phyloP scores from a whole-genome alignment of 2,329 filamentous ascomycete genomes.

The Westerdykella ornata region DNA sequence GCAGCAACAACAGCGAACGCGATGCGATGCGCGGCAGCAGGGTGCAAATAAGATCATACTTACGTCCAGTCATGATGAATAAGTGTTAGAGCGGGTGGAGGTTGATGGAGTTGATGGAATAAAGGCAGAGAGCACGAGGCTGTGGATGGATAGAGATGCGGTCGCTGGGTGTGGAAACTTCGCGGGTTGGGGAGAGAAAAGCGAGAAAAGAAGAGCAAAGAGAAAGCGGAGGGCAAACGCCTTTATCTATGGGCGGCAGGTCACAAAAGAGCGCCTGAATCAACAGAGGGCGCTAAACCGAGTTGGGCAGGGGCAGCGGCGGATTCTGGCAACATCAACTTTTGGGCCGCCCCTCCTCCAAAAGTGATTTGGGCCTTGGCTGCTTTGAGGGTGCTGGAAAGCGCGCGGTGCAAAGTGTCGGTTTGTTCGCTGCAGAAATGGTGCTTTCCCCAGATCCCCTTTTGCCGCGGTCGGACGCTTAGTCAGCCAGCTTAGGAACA shows the following conservation, averaged over 20 bases:
- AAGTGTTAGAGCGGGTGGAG: slow-evolving; percentile 21
- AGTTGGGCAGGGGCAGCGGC: slow-evolving; percentile 6
- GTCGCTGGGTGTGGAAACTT: slow-evolving; percentile 3
- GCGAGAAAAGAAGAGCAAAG: slow-evolving; percentile 4
- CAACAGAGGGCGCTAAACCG: slow-evolving; percentile 7
- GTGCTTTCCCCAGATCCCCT: neutral
- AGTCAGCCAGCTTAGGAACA: too few relatives aligned
- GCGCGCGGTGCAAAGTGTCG: slow-evolving; percentile 4
- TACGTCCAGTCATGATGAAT: slow-evolving; percentile 42
- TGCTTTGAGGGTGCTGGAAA: slow-evolving; percentile 2
- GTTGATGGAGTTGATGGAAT: slow-evolving; percentile 9
- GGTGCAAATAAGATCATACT: slow-evolving; percentile 22
- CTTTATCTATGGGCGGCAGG: slow-evolving; percentile 2
- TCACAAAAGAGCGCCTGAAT: slow-evolving; percentile 3
- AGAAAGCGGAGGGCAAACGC: slow-evolving; percentile 2
- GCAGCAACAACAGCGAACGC: slow-evolving; percentile 11
- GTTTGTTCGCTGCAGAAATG: neutral
- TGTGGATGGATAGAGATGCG: slow-evolving; percentile 16
- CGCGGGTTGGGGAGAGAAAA: slow-evolving; percentile 5
- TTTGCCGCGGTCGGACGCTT: neutral
- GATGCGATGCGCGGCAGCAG: slow-evolving; percentile 14
- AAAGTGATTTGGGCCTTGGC: neutral
- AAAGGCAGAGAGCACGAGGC: slow-evolving; percentile 4
- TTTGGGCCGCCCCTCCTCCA: neutral
- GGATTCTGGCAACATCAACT: neutral